Conservation (phyloP, 2,329 filamentous ascomycete species). For the Colletotrichum aenigma region DNA sequence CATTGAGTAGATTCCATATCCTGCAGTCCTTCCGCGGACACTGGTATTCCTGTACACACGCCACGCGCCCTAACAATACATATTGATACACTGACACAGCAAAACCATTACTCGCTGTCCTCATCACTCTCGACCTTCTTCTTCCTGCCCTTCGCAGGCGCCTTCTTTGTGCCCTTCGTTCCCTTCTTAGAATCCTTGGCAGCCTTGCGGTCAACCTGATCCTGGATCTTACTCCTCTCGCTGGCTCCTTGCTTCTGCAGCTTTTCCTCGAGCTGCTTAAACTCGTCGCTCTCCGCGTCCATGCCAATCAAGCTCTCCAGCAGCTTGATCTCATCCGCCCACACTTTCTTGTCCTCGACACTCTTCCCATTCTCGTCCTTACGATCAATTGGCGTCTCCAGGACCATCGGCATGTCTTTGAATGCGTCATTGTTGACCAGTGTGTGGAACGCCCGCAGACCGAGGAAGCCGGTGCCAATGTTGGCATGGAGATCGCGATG, state of each 20-base stretch:
- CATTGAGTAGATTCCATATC: not conserved
- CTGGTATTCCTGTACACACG: not conserved
- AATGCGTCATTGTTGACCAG: conserved; percentile 84
- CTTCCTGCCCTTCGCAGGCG: conserved; percentile 35
- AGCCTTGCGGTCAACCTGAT: conserved; percentile 78
- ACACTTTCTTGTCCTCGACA: conserved; percentile 80
- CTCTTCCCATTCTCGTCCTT: conserved; percentile 68
- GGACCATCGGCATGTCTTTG: conserved; percentile 82
- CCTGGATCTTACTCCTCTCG: conserved; percentile 77
- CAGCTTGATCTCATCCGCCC: conserved; percentile 94
- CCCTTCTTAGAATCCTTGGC: conserved; percentile 59
- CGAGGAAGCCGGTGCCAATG: conserved; percentile 93
- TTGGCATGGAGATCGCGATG: conserved; percentile 92
- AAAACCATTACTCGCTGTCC: conserved; percentile 29
- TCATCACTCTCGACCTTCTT: conserved; percentile 37
- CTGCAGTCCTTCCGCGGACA: not conserved
- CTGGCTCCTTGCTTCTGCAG: conserved; percentile 70
- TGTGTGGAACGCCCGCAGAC: conserved; percentile 87
- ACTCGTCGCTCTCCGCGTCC: conserved; percentile 77
- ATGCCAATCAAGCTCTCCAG: conserved; percentile 87
- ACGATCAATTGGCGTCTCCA: conserved; percentile 92
- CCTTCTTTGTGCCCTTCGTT: conserved; percentile 34
- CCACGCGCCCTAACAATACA: not conserved
- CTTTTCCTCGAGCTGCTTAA: conserved; percentile 66
- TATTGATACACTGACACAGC: conserved; percentile 9